A percentile compares a stretch with the other conserved stretches of the same genome.
phyloP scores from a whole-genome alignment of 2,329 filamentous ascomycete genomes.

The Diplocarpon mali region DNA sequence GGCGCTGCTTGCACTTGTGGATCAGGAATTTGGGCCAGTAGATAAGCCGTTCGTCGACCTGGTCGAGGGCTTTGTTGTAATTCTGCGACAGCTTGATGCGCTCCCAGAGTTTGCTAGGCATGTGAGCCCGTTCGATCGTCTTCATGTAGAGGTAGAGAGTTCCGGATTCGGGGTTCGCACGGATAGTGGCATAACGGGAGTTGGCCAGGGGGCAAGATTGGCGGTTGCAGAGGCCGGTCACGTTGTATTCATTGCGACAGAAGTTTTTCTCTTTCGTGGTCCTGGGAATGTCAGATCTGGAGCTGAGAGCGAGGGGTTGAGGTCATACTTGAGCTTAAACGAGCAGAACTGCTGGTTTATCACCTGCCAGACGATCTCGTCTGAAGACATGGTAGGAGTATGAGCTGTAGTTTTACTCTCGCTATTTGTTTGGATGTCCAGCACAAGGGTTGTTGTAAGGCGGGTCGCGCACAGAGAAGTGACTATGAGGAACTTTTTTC shows the following conservation, averaged over 20 bases:
- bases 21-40: slow-evolving; percentile 93
- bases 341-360: slow-evolving; percentile 94
- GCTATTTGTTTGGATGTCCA: not conserved
- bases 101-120: slow-evolving; percentile 91
- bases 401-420: too few species aligned
- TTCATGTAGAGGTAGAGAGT: slow-evolving; percentile 95
- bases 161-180: slow-evolving; percentile 68
- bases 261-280: slow-evolving; percentile 83
- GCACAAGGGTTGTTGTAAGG: not conserved
- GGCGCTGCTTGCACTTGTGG: slow-evolving; percentile 92
- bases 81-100: slow-evolving; percentile 81
- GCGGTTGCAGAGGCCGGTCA: slow-evolving; percentile 71
- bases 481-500: slow-evolving; percentile 1
- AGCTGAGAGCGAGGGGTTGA: not conserved
- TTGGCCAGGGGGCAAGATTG: slow-evolving; percentile 89
- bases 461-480: not conserved
- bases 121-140: slow-evolving; percentile 77
- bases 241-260: slow-evolving; percentile 91
- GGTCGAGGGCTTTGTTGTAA: slow-evolving; percentile 78
- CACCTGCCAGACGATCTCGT: slow-evolving; percentile 96
- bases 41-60: slow-evolving; percentile 74
- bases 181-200: slow-evolving; percentile 83
- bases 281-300: slow-evolving; percentile 35
- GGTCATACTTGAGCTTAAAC: slow-evolving; percentile 76
- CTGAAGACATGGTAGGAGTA: slow-evolving; percentile 62